These are phyloP conservation scores for Rhypophila decipiens DNA, from an alignment of 495 filamentous ascomycete genomes.

Conservation along the genomic window DNA sequence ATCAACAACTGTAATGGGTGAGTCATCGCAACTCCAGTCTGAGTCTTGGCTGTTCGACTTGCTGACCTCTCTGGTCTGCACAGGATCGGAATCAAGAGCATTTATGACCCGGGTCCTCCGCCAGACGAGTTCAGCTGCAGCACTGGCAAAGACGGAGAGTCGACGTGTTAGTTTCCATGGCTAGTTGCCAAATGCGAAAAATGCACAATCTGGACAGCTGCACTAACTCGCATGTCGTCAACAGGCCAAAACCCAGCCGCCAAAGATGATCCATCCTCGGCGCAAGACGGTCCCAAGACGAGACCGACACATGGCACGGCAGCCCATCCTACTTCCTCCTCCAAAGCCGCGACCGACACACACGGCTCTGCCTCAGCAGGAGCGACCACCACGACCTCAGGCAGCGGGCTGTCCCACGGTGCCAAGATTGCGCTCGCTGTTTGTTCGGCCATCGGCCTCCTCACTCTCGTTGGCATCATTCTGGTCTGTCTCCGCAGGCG, in stretches of 20 bases:
- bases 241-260: too few relatives aligned
- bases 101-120: constrained; percentile 36
- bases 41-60: neutral
- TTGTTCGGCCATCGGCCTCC: constrained; percentile 32
- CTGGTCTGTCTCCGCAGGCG: constrained; percentile 29
- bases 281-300: too few relatives aligned
- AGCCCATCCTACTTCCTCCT: too few relatives aligned
- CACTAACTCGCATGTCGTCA: too few relatives aligned
- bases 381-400: constrained; percentile 13
- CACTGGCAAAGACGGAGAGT: constrained; percentile 5
- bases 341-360: too few relatives aligned
- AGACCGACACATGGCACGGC: too few relatives aligned
- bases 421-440: constrained; percentile 36
- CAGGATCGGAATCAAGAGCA: constrained; percentile 30
- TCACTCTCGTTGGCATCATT: constrained; percentile 20
- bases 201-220: too few relatives aligned
- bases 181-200: too few relatives aligned
- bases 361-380: neutral
- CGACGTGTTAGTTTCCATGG: too few relatives aligned
- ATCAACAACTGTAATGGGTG: constrained; percentile 45
- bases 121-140: constrained; percentile 15
- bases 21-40: constrained; percentile 13
- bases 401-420: constrained; percentile 23
- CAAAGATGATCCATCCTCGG: too few relatives aligned
- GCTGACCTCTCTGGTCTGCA: neutral